These are phyloP conservation scores for Teunomyces gatunensis DNA, from an alignment of 805 yeast genomes.

Conservation along the genomic window DNA sequence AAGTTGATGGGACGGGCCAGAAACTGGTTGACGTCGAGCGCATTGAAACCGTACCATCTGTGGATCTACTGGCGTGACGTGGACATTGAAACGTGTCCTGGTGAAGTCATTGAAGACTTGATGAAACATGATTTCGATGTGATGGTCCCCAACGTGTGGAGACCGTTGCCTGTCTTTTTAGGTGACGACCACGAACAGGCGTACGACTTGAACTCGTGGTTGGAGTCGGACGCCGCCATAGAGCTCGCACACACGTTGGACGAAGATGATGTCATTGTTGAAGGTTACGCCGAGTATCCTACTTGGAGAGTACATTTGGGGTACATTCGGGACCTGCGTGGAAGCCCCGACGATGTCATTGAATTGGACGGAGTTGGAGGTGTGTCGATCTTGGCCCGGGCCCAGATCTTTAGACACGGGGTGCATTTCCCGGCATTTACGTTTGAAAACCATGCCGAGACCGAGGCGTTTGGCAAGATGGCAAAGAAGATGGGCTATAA, in stretches of 20 bases:
- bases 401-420: constrained; percentile 71
- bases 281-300: constrained; percentile 84
- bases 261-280: constrained; percentile 85
- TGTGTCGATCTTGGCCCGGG: constrained; percentile 74
- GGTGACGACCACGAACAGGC: constrained; percentile 76
- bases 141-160: constrained; percentile 89
- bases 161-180: constrained; percentile 90
- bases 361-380: constrained; percentile 87
- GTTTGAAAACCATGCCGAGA: constrained; percentile 81
- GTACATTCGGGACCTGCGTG: constrained; percentile 60
- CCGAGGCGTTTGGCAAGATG: constrained; percentile 85
- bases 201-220: constrained; percentile 95
- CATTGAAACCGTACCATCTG: constrained; percentile 78
- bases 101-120: constrained; percentile 67
- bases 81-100: constrained; percentile 81
- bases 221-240: constrained; percentile 77
- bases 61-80: constrained; percentile 94
- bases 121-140: constrained; percentile 71
- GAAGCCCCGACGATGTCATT: constrained; percentile 60
- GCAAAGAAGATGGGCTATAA: constrained; percentile 72
- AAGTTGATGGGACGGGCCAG: constrained; percentile 85
- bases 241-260: constrained; percentile 60
- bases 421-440: constrained; percentile 85
- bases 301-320: constrained; percentile 85
- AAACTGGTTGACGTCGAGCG: constrained; percentile 75